phyloP scores from a whole-genome alignment of 2,329 filamentous ascomycete genomes.

The Neonectria neomacrospora region DNA sequence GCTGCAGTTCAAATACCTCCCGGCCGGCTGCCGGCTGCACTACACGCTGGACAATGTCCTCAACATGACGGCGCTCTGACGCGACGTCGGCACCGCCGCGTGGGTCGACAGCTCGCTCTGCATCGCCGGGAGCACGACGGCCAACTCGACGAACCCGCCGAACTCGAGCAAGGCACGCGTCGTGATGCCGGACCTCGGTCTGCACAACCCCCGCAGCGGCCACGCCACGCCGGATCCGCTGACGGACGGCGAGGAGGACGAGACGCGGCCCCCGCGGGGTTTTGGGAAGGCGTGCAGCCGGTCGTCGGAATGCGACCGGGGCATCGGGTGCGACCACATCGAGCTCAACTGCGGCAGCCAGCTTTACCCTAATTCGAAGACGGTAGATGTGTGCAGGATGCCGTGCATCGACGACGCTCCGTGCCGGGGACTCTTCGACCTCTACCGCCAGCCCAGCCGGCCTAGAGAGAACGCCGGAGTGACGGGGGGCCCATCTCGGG shows the following conservation, averaged over 20 bases:
- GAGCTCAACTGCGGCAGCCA: no score
- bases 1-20: constrained; percentile 67
- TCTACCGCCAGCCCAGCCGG: no score
- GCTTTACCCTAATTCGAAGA: no score
- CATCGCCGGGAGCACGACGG: not conserved
- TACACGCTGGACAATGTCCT: constrained; percentile 62
- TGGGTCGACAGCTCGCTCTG: not conserved
- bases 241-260: not conserved
- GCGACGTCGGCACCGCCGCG: constrained; percentile 1
- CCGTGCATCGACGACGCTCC: no score
- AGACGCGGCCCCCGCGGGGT: no score
- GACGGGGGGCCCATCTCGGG: no score
- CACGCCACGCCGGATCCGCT: not conserved
- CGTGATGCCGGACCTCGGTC: constrained; percentile 1
- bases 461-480: no score
- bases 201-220: not conserved
- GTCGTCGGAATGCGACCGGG: no score
- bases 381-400: no score
- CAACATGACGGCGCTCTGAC: constrained; percentile 29
- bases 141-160: not conserved
- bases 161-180: not conserved
- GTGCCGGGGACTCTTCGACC: no score
- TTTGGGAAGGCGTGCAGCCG: no score
- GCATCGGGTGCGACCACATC: no score
- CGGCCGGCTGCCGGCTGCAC: constrained; percentile 67